Base-by-base conservation (phyloP, 768 basidiomycete species). In the Naganishia friedmannii region DNA sequence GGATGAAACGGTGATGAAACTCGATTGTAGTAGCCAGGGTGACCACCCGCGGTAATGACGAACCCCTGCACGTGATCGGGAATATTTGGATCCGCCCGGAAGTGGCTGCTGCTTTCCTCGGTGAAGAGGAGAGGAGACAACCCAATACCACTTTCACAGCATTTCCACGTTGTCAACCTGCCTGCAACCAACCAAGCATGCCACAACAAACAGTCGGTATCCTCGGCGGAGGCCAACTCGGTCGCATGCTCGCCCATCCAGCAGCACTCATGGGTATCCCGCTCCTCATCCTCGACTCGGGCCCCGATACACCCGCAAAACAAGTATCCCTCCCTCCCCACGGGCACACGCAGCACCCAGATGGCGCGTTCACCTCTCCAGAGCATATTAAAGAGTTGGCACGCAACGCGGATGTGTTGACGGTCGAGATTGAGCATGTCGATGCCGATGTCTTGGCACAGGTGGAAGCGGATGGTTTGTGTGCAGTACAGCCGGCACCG, bases 381-480 rank as follows among this genome's bases (percentile, higher is more conserved):
- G 82, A 81, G 15, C 89, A 90, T 77, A 95, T 99, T 74, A 85
- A 84, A 53, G 85, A 90, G 72, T 86, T 99, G 45, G 92, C 93
- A 0, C 72, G 79, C 15, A 87, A 88, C 77, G 93, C 90, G 34
- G 90, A 97, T 75, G 83, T 98, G 39, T 83, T 98, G 58, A 98
- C 95, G 0, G 88, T 95, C 65, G 95, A 99, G 84, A 98, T 97
- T 39, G 95, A 99, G 82, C 96, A 99, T 76, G 92, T 99, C 71
- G 87, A 95, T 72, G 91, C 86, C 13, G 83, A 83, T 26, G 87
- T 90, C 0, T 84, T 99, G 12, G 86, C 88, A 60, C 68, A 77
- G 39, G 76, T 82, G 3, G 77, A 81, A 63, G 45, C 66, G 17
- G 80, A 77, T 45, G 81, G 81, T 13, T 70, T 78, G 69, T 81